A percentile compares a stretch with the other conserved stretches of the same genome.
These are phyloP conservation scores for Eucalyptus guilfoylei DNA, from an alignment of 345 rosid species.

Conservation along the genomic window DNA sequence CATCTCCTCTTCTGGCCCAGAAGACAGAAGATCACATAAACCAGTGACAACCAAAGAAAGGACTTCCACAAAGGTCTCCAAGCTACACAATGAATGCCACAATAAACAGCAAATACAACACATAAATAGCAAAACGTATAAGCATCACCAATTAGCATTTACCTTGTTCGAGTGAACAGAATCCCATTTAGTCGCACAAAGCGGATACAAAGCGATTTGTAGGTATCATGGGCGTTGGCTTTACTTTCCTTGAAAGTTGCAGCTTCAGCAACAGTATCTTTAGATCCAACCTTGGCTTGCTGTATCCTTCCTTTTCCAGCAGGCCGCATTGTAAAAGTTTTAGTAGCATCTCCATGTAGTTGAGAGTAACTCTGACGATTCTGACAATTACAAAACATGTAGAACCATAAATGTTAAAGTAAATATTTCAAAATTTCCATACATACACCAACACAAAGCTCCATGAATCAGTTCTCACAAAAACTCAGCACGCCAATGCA, in stretches of 20 bases:
- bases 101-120: not conserved
- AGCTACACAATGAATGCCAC: slow-evolving; percentile 17
- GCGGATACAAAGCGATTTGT: slow-evolving; percentile 56
- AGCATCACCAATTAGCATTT: not conserved
- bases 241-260: slow-evolving; percentile 31
- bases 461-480: not conserved
- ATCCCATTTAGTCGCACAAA: slow-evolving; percentile 90
- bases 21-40: slow-evolving; percentile 55
- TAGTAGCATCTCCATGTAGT: slow-evolving; percentile 31
- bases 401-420: not conserved
- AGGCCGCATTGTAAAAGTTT: slow-evolving; percentile 10
- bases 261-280: slow-evolving; percentile 34
- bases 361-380: slow-evolving; percentile 47
- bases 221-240: slow-evolving; percentile 24
- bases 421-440: not conserved
- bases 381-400: not conserved
- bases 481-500: not conserved
- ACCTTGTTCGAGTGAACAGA: slow-evolving; percentile 96
- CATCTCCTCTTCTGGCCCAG: slow-evolving; percentile 46
- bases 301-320: slow-evolving; percentile 59
- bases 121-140: not conserved
- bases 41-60: slow-evolving; percentile 49
- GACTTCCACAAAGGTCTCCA: slow-evolving; percentile 85
- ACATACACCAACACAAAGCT: not conserved
- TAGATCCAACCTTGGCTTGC: slow-evolving; percentile 29